These are phyloP conservation scores for Aspergillus cavernicola DNA, from an alignment of 495 filamentous ascomycete species.

Conservation along the genomic window DNA sequence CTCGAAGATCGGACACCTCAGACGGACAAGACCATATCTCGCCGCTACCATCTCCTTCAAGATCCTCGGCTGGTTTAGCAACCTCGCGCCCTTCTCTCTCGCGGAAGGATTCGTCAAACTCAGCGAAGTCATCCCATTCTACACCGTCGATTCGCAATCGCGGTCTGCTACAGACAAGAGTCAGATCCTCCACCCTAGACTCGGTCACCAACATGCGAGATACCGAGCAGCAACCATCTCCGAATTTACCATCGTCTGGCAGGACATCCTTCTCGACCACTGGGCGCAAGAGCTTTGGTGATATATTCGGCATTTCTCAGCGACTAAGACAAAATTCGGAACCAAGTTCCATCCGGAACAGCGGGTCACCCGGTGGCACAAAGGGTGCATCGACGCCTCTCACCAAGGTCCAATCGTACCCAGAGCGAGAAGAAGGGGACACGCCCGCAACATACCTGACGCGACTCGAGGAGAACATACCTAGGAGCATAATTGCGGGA, in stretches of 20 bases:
- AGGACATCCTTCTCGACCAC: slow-evolving; percentile 78
- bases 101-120: slow-evolving; percentile 62
- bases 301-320: slow-evolving; percentile 70
- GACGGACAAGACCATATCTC: slow-evolving; percentile 39
- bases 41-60: slow-evolving; percentile 55
- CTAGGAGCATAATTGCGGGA: slow-evolving; percentile 73
- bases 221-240: slow-evolving; percentile 53
- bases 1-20: slow-evolving; percentile 25
- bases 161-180: slow-evolving; percentile 34
- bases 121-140: slow-evolving; percentile 66
- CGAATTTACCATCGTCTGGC: slow-evolving; percentile 55
- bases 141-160: slow-evolving; percentile 54
- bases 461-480: slow-evolving; percentile 73
- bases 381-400: slow-evolving; percentile 62
- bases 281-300: slow-evolving; percentile 85
- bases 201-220: slow-evolving; percentile 59
- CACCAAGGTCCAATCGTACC: slow-evolving; percentile 67
- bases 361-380: slow-evolving; percentile 46
- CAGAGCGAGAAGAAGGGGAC: slow-evolving; percentile 80
- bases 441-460: slow-evolving; percentile 85
- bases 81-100: slow-evolving; percentile 41
- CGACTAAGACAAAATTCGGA: slow-evolving; percentile 77
- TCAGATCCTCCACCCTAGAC: slow-evolving; percentile 85
- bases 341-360: slow-evolving; percentile 51
- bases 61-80: slow-evolving; percentile 44